Percentiles rank a stretch among this genome's conserved stretches.
phyloP scores from a whole-genome alignment of 768 basidiomycete species.

The Tylopilus plumbeoviolaceoides region DNA sequence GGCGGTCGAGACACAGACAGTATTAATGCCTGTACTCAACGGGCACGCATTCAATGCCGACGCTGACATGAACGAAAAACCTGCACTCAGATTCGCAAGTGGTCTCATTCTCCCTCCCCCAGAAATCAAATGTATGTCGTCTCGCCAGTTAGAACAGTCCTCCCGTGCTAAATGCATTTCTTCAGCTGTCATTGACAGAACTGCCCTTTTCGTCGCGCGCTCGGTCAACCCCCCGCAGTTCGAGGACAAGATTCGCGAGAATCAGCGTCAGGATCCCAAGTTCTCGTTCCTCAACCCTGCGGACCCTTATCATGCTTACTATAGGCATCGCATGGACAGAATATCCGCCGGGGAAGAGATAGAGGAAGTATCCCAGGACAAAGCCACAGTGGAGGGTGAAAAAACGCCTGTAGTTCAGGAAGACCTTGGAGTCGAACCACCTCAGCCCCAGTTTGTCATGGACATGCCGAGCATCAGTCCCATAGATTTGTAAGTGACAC shows the following conservation, averaged over 20 bases:
- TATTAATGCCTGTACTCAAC: constrained; percentile 37
- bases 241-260: constrained; percentile 96
- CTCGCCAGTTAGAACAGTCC: neutral
- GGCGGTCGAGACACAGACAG: constrained; percentile 44
- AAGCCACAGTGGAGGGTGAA: constrained; percentile 35
- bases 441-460: constrained; percentile 75
- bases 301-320: constrained; percentile 99
- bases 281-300: constrained; percentile 97
- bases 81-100: constrained; percentile 55
- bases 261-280: constrained; percentile 93
- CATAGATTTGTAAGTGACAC: constrained; percentile 78
- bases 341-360: constrained; percentile 70
- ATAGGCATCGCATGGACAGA: constrained; percentile 86
- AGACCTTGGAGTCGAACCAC: constrained; percentile 74
- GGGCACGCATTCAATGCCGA: constrained; percentile 40
- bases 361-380: constrained; percentile 52
- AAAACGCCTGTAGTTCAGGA: constrained; percentile 36
- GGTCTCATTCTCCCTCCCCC: constrained; percentile 95
- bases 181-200: constrained; percentile 91
- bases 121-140: constrained; percentile 78
- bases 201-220: constrained; percentile 85
- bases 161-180: constrained; percentile 5
- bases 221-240: constrained; percentile 92
- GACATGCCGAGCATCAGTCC: constrained; percentile 84
- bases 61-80: constrained; percentile 38